Base-by-base conservation (phyloP, 1,284 basidiomycete species). In the Leccinum solheimii region DNA sequence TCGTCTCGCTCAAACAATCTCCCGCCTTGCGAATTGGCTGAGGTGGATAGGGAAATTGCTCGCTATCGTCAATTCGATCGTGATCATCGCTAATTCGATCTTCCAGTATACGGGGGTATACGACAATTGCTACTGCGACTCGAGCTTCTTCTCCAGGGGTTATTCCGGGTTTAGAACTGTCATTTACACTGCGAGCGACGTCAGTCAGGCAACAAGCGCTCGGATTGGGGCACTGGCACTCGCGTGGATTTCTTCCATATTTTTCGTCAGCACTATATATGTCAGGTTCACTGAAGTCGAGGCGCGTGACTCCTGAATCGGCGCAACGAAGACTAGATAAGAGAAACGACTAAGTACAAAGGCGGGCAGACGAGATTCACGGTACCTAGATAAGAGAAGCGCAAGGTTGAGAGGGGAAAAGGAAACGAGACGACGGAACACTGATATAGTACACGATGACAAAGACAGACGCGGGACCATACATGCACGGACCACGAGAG, bases 21-120 rank as follows among this genome's bases (percentile, higher is more conserved):
- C 23, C 34, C 11, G 4, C 0, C 13, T 61, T 13, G 66, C 73
- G 2, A 43, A 65, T 30, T 62, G 48, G 50, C 36, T 74, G 3
- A 64, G 72, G 10, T 70, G 70, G 67, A 57, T 55, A 9, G 69
- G 72, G 0, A 73, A 75, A 59, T 21, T 21, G 1, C 11, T 72
- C 5, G 73, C 72, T 5, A 43, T 70, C 23, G 0, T 63, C 55
- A 72, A 75, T 10, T 66, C 67, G 2, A 57, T 72, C 19, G 53
- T 57, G 0, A 56, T 72, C 48, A 1, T 74, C 19, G 26, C 62
- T 6, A 62, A 36, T 27, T 70, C 69, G 3, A 5, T 73, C 4
- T 64, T 74, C 38, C 67, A 68, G 36, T 72, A 62, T 1, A 45
- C 71, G 1, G 50, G 59, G 7, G 27, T 75, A 11, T 72, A 64